Base-by-base conservation (phyloP, 768 basidiomycete species). In the Ramaria sp. region DNA sequence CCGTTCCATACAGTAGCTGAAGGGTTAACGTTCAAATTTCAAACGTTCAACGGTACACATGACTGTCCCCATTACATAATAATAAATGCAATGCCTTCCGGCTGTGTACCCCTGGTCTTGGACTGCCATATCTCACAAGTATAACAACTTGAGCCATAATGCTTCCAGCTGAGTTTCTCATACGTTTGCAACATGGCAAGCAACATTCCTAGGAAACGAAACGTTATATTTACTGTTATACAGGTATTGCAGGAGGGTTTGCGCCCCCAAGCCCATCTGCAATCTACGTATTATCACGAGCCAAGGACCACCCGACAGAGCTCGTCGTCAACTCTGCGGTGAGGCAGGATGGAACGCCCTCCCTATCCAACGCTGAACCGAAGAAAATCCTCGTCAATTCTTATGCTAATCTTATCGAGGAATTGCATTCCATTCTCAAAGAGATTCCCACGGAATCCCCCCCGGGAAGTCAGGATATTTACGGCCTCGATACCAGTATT, bases 221-320 rank as follows among this genome's bases (percentile, higher is more conserved):
- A 22, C 33, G 31, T 34, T 24, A 11, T 27, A 43, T 43, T 38
- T 48, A 31, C 1, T 34, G n/a, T 34, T 12, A 34, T 56, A 7
- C 64, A 90, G 88, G 88, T 59, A 90, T 89, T 65, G 68, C 72
- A 12, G 88, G 88, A 31, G 88, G 88, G 42, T 86, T 91, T 64
- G 80, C 79, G 12, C 83, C 86, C 0, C 82, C 88, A 3, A 82
- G 73, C 7, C 82, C 84, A 3, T 69, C 69, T 27, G 80, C 78
- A 13, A 69, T 84, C 63, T 72, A 80, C 65, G 73, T 73, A 24
- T 63, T 90, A 61, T 76, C 79, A 20, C 64, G 64, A n/a, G 71
- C 75, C 47, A 47, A 72, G 1, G 54, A 66, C 2, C 63, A 62
- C 7, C 68, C 72, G 47, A 41, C 71, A 13, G 59, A 62, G 22